Evolutionary conservation across 805 yeast species (phyloP), one percentile per base, ranked within the genome.

Genomic region (Sporopachydermia lactativora): DNA sequence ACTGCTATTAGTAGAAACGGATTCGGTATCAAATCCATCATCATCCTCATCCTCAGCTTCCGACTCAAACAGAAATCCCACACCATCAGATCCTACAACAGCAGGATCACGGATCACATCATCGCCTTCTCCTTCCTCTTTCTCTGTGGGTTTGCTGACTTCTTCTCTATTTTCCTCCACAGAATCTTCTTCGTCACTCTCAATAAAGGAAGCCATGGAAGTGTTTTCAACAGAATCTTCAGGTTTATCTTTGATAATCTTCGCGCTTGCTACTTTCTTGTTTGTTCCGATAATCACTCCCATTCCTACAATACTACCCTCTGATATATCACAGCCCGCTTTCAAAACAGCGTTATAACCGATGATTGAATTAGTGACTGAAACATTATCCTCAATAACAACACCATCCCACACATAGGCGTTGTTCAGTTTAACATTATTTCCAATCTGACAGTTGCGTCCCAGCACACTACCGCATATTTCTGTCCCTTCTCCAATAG

Each of bases 371-470:
- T 75, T 73, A 38, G 65, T 65, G 11, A 89, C 59, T 1, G 54
- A 58, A 17, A 73, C 66, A 39, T 75, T 68, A 54, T 85, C 89
- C 41, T 71, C 83, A 46, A 92, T 75, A 2, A 63, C 60, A 0
- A 83, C 78, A 47, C 82, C 73, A 50, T 85, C 94, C 95, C 96
- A 89, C 37, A 92, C 71, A 54, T 82, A 88, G 15, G 95, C 77
- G 52, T 83, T 77, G 38, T 64, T 70, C 37, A 92, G 75, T 2
- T 48, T 58, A 17, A 81, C 92, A 50, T 82, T 77, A 40, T 75
- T 70, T 19, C 96, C 97, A 50, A 92, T 84, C 42, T 63, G 70
- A 60, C 96, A 88, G 45, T 80, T 71, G 48, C 89, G 75, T 4
- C 98, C 98, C 54, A 92, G 75, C 3, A 82, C 81, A 17, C 94